Base-by-base conservation (phyloP, 2,329 filamentous ascomycete species). In the Calonectria honghensis region DNA sequence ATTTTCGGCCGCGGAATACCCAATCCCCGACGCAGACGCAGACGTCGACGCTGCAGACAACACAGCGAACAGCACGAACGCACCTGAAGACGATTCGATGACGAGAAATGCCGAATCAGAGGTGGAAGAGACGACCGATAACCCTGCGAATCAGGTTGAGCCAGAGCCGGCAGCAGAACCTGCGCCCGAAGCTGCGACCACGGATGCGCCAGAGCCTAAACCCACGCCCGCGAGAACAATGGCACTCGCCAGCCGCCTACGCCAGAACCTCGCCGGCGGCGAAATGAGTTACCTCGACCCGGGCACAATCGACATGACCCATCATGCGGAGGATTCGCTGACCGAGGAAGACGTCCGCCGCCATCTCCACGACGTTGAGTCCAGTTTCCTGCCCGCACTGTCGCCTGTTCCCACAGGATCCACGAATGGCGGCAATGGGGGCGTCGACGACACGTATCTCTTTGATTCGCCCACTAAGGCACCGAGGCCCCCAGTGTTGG, bases 341-440 rank as follows among this genome's bases (percentile, higher is more conserved):
- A 88, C 88, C 54, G 90, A 91, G 77, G 87, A 88, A 61, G 87
- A 87, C 54, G 87, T 92, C 27, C 86, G 88, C 75, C 88, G 89
- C 70, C 91, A 93, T 80, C 83, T 93, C 27, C 88, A 90, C 78
- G 92, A 93, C 79, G 88, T 93, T 75, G 92, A 94, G 80, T 93
- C 92, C 41, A 93, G 92, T 84, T 93, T 93, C 79, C 82, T 92
- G 70, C 89, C 90, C 2, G 87, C 89, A 7, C 82, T 90, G 7
- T 93, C 91, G 10, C 91, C 91, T 16, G 87, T 92, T 61, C 87
- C 87, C 45, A 85, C 85, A 37, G 85, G 87, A 66, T 83, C 86
- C 13, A 84, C 86, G 41, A 85, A 85, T 76, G 76, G 54, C 75
- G 76, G 54, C 48, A 74, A 76, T 27, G 79, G 77, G 73, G 79